phyloP scores from a whole-genome alignment of 345 rosid genomes.

The Hypericum androsaemum region DNA sequence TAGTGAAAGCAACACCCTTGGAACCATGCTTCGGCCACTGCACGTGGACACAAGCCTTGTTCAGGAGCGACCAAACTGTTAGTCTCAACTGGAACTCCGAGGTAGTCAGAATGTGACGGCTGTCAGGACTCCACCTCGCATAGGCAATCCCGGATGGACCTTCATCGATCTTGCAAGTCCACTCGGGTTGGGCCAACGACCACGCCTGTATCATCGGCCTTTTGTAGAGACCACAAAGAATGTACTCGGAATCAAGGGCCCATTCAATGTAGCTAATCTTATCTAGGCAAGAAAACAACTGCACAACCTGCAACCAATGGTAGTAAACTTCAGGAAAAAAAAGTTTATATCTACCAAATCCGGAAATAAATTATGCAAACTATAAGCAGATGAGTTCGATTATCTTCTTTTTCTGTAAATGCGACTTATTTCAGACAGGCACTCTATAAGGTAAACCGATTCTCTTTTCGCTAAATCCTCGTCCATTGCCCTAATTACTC shows the following conservation, averaged over 20 bases:
- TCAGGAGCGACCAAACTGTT: slow-evolving; percentile 87
- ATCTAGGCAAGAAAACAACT: slow-evolving; percentile 93
- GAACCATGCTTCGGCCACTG: slow-evolving; percentile 95
- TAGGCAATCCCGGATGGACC: slow-evolving; percentile 94
- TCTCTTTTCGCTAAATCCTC: no score
- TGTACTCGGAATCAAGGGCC: slow-evolving; percentile 92
- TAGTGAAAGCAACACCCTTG: slow-evolving; percentile 67
- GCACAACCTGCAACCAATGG: slow-evolving; percentile 67
- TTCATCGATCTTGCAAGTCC: slow-evolving; percentile 98
- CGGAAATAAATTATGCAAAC: no score
- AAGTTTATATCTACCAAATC: no score
- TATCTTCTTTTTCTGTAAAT: no score
- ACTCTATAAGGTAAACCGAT: no score
- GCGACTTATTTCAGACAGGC: no score
- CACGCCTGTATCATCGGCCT: slow-evolving; percentile 95
- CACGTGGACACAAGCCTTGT: slow-evolving; percentile 93
- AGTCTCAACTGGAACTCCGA: slow-evolving; percentile 83
- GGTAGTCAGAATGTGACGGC: slow-evolving; percentile 88
- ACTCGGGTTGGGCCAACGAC: slow-evolving; percentile 84
- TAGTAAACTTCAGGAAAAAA: background rate
- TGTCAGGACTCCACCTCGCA: slow-evolving; percentile 98
- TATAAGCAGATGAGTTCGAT: no score
- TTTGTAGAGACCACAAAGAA: slow-evolving; percentile 82
- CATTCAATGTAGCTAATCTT: slow-evolving; percentile 93
- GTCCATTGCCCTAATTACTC: no score